A percentile compares a stretch with the other conserved stretches of the same genome.
Evolutionary conservation across 352 stramenopile species (phyloP).

Genomic region (Hyaloperonospora brassicae): DNA sequence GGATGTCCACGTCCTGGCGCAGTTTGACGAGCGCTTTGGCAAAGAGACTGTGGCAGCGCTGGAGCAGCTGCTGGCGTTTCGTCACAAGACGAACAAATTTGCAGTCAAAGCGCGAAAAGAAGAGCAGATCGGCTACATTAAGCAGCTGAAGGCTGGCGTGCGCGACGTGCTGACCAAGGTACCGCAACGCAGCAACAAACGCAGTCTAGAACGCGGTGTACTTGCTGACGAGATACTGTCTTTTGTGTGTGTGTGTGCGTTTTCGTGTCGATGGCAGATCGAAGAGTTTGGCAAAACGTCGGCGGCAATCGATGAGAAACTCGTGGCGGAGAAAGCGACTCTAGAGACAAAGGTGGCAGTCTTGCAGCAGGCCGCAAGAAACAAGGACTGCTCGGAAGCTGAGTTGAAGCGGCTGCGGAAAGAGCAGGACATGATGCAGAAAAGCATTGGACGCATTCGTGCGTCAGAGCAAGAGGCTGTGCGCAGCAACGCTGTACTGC

Average conservation of each 20-base stretch:
- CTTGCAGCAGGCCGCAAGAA: conserved; percentile 30
- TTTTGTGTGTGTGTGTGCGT: background rate
- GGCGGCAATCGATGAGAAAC: conserved; percentile 29
- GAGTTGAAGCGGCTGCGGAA: conserved; percentile 32
- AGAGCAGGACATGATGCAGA: conserved; percentile 27
- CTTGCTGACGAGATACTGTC: background rate
- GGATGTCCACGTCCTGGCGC: conserved; percentile 28
- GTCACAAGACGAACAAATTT: conserved; percentile 63
- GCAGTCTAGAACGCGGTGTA: background rate
- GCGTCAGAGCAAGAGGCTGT: conserved; percentile 32
- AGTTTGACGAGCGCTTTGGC: conserved; percentile 30
- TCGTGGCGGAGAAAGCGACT: conserved; percentile 25
- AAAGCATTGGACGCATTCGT: conserved; percentile 24
- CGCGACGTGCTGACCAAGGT: conserved; percentile 34
- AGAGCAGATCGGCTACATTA: conserved; percentile 48
- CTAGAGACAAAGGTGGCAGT: conserved; percentile 31
- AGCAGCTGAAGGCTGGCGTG: conserved; percentile 42
- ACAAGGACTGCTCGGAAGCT: conserved; percentile 29
- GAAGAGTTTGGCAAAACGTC: conserved; percentile 27
- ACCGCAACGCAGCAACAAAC: background rate
- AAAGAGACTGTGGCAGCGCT: conserved; percentile 32
- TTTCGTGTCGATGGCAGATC: conserved; percentile 17
- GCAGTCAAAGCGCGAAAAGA: conserved; percentile 48
- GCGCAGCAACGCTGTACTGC: conserved; percentile 24
- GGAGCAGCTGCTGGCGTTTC: conserved; percentile 46